phyloP scores from a whole-genome alignment of 768 basidiomycete species.

The Flagelloscypha sp. region DNA sequence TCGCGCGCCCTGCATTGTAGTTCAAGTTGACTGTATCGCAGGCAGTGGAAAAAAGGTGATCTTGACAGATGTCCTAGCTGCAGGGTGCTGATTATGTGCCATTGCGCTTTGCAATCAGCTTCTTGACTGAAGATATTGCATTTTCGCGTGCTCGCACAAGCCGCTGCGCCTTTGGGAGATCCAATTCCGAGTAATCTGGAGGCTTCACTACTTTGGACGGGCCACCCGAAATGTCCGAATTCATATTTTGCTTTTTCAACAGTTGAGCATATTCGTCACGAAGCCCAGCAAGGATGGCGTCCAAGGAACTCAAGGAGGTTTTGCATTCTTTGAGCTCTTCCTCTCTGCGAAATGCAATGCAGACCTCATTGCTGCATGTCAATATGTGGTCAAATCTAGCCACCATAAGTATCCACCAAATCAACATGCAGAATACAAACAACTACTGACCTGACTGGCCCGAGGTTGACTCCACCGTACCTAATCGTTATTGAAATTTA shows the following conservation, averaged over 20 bases:
- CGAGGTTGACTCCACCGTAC: slow-evolving; percentile 78
- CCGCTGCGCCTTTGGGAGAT: slow-evolving; percentile 56
- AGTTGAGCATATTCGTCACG: slow-evolving; percentile 38
- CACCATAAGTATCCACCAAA: too few relatives aligned
- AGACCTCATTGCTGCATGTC: slow-evolving; percentile 67
- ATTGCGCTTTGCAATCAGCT: slow-evolving; percentile 38
- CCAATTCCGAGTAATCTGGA: slow-evolving; percentile 44
- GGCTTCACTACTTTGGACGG: slow-evolving; percentile 14
- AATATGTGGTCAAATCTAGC: slow-evolving; percentile 74
- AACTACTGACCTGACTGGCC: too few relatives aligned
- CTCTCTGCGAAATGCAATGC: slow-evolving; percentile 52
- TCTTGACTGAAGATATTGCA: slow-evolving; percentile 55
- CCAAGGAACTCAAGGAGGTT: slow-evolving; percentile 47
- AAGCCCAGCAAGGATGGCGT: slow-evolving; percentile 50
- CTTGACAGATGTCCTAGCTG: too few relatives aligned
- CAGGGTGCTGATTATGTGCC: too few relatives aligned
- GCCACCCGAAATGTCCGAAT: not conserved
- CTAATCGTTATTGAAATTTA: slow-evolving; percentile 24
- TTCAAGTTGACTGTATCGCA: too few relatives aligned
- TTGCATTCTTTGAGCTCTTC: slow-evolving; percentile 64
- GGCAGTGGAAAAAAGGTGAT: too few relatives aligned
- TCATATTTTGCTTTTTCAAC: slow-evolving; percentile 2
- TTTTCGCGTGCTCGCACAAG: slow-evolving; percentile 64
- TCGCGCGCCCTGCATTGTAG: too few relatives aligned
- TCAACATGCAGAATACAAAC: too few relatives aligned